Base-by-base conservation (phyloP, 257 asterid genomes). In the Misopates orontium region DNA sequence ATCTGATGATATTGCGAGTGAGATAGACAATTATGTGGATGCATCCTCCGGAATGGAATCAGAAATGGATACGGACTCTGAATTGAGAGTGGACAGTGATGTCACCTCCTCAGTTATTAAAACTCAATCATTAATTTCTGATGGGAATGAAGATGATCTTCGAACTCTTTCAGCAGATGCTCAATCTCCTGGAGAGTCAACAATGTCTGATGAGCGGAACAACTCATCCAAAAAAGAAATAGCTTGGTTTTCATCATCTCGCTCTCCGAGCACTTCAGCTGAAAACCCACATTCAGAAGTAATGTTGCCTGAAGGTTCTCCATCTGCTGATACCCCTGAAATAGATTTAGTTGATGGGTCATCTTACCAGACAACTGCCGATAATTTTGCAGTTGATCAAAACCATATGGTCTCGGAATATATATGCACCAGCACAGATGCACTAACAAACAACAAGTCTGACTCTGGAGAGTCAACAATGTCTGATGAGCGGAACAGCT, bases 11-110 rank as follows among this genome's bases (percentile, higher is more conserved):
- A 71, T 75, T 64, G 81, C 84, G 28, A 85, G 97, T 77, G 97
- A 87, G 82, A 74, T 79, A 60, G 97, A 89, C 62, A 83, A 81
- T 80, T 90, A 75, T 42, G 79, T 85, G 73, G 98, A 89, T 76
- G 97, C 95, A 56, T 86, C 90, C 49, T 74, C 93, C 48, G 79
- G 86, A 65, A 83, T 87, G 77, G 99, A 85, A 58, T 80, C 90
- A 45, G 96, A 87, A 73, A 64, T 79, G 68, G 97, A 86, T 49
- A 83, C 89, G 22, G 95, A 84, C 62, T 77, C 86, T 0, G 93
- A 87, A 75, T 20, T 77, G 73, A 86, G 82, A 79, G 60, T 73
- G 78, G 82, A 66, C 78, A 72, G 52, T 54, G 78, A 77, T 74
- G 63, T 71, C 60, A 70, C 70, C 75, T 62, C 75, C 67, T 57